Evolutionary conservation across 805 yeast genomes (phyloP), one percentile per base, ranked within the genome.

Genomic region (Wickerhamomyces chaumierensis): DNA sequence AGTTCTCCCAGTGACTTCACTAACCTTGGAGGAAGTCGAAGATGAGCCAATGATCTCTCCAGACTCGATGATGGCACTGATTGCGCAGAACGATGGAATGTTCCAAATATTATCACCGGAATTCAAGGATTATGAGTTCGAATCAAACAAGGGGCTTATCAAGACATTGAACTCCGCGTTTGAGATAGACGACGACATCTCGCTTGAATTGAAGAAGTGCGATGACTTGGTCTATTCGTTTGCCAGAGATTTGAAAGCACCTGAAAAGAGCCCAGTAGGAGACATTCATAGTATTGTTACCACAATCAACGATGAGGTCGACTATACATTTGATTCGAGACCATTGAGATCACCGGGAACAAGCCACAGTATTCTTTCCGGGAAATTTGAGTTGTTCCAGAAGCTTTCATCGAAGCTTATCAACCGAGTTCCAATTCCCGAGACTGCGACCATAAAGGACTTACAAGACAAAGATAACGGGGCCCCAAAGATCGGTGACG

Each of bases 161-260:
- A 32, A 36, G 12, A 37, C 47, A 2, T 39, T 48, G 33, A 38
- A 48, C 31, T 40, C 43, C 7, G 50, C 50, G 4, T 47, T 48
- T 17, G 45, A 36, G 9, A 33, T 47, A 17, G 48, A 51, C 34
- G 51, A 45, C 6, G 39, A 48, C 20, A 27, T 47, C 6, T 34
- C 40, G 3, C 37, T 33, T 31, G 48, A 42, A 17, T 33, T 50
- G 16, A 31, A 33, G n/a, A 35, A 29, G 14, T 25, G 33, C 35
- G 42, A 36, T 18, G 38, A 31, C 5, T 31, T 40, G 28, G 39
- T 36, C 5, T 13, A 37, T 16, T 23, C 36, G 16, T 9, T 15
- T 33, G 3, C 23, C 21, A 31, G 14, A 21, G 29, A 25, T 11
- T 13, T 11, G 14, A 25, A 7, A 5, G 4, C 14, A 9, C 29